phyloP scores from a whole-genome alignment of 148 eudicot species.

The Talinum fruticosum region DNA sequence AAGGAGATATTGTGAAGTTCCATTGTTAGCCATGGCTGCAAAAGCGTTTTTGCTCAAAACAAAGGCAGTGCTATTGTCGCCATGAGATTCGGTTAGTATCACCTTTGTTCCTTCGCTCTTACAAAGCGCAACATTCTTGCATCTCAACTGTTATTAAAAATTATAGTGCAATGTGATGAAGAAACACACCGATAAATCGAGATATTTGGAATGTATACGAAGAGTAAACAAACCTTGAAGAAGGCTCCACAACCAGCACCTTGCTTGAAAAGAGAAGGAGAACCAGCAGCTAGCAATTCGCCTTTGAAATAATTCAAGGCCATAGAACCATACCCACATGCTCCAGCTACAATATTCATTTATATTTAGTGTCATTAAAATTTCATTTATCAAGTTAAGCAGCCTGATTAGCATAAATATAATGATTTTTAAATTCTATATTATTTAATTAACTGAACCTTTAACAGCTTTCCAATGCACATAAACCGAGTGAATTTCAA shows the following conservation, averaged over 20 bases:
- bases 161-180: not conserved
- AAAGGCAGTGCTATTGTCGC: conserved; percentile 48
- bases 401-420: too few relatives aligned
- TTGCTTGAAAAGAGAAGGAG: conserved; percentile 53
- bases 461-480: too few relatives aligned
- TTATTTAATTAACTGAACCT: too few relatives aligned
- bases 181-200: not conserved
- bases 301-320: conserved; percentile 48
- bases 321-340: conserved; percentile 76
- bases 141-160: conserved; percentile 44
- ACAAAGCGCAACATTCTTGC: conserved; percentile 49
- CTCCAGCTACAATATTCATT: conserved; percentile 49
- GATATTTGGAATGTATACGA: not conserved
- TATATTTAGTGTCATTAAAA: not conserved
- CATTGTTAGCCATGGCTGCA: conserved; percentile 57
- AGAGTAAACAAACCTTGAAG: conserved; percentile 40
- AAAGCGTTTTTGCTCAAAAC: conserved; percentile 61
- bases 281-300: conserved; percentile 63
- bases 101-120: conserved; percentile 47
- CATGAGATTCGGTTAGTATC: conserved; percentile 51
- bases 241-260: conserved; percentile 93
- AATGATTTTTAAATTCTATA: too few relatives aligned
- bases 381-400: not conserved
- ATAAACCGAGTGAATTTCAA: too few relatives aligned
- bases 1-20: conserved; percentile 38